Percentiles rank a stretch among this genome's conserved stretches.
Conservation (phyloP, 1,139 yeast genomes). For the Kodamaea plutei region DNA sequence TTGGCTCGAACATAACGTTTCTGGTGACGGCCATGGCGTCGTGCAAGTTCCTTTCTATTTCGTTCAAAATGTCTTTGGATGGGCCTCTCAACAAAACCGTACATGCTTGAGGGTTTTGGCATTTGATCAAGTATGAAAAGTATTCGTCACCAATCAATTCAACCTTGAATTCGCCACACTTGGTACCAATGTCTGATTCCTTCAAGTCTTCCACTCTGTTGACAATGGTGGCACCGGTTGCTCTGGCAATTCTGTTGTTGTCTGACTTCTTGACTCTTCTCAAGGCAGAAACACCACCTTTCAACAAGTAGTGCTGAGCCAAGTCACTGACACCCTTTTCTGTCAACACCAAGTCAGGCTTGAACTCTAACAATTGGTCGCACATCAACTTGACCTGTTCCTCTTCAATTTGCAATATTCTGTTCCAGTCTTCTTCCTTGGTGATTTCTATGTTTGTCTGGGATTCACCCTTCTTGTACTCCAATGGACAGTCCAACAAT, state of each 20-base stretch:
- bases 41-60: slow-evolving; percentile 93
- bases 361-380: slow-evolving; percentile 76
- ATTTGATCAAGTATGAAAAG: slow-evolving; percentile 78
- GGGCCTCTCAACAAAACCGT: slow-evolving; percentile 93
- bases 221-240: slow-evolving; percentile 96
- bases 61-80: slow-evolving; percentile 92
- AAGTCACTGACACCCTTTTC: slow-evolving; percentile 98
- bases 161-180: slow-evolving; percentile 87
- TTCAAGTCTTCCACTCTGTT: slow-evolving; percentile 92
- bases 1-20: slow-evolving; percentile 92
- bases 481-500: slow-evolving; percentile 92
- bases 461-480: slow-evolving; percentile 98
- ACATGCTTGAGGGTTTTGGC: slow-evolving; percentile 88
- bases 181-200: slow-evolving; percentile 83
- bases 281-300: slow-evolving; percentile 89
- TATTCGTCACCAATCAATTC: slow-evolving; percentile 97
- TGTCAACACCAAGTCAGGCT: slow-evolving; percentile 92
- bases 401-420: slow-evolving; percentile 94
- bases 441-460: slow-evolving; percentile 97
- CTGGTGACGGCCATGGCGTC: slow-evolving; percentile 99
- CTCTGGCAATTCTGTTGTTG: slow-evolving; percentile 94
- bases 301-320: slow-evolving; percentile 93
- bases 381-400: slow-evolving; percentile 90
- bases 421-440: slow-evolving; percentile 94
- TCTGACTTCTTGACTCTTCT: slow-evolving; percentile 96